These are phyloP conservation scores for Pythium diclinum DNA, from an alignment of 352 stramenopile species.

Conservation along the genomic window DNA sequence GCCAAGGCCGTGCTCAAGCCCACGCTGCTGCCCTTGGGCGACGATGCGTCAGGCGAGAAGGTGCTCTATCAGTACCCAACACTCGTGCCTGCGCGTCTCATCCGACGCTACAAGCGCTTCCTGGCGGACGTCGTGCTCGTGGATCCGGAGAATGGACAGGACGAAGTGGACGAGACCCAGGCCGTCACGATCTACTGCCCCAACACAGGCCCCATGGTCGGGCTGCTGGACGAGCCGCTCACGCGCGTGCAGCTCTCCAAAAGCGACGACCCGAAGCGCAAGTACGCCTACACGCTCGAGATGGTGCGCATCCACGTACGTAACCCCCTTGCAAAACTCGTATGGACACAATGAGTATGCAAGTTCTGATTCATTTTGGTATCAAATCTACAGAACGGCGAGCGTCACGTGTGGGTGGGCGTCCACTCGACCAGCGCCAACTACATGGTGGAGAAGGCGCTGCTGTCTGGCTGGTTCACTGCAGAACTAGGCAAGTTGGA, in stretches of 20 bases:
- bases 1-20: slow-evolving; percentile 3
- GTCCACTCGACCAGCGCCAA: slow-evolving; percentile 78
- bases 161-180: slow-evolving; percentile 25
- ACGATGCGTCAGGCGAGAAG: slow-evolving; percentile 15
- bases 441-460: slow-evolving; percentile 70
- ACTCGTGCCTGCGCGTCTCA: slow-evolving; percentile 49
- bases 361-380: too few relatives aligned
- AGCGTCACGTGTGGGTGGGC: slow-evolving; percentile 66
- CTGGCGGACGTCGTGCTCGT: slow-evolving; percentile 73
- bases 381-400: slow-evolving; percentile 51
- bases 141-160: slow-evolving; percentile 15
- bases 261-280: slow-evolving; percentile 70
- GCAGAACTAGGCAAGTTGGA: slow-evolving; percentile 52
- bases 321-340: neutral
- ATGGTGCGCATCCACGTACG: slow-evolving; percentile 81
- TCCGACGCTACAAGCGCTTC: slow-evolving; percentile 83
- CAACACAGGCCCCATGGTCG: slow-evolving; percentile 82
- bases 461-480: slow-evolving; percentile 56
- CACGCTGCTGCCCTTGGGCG: neutral
- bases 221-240: slow-evolving; percentile 62
- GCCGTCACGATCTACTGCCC: slow-evolving; percentile 78
- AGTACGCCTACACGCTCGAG: slow-evolving; percentile 83
- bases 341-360: too few relatives aligned
- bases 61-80: slow-evolving; percentile 54
- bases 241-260: slow-evolving; percentile 75